Percentiles rank a stretch among this genome's conserved stretches.
Evolutionary conservation across 2,329 filamentous ascomycete genomes (phyloP).

Genomic region (Pseudofabraea citricarpa): DNA sequence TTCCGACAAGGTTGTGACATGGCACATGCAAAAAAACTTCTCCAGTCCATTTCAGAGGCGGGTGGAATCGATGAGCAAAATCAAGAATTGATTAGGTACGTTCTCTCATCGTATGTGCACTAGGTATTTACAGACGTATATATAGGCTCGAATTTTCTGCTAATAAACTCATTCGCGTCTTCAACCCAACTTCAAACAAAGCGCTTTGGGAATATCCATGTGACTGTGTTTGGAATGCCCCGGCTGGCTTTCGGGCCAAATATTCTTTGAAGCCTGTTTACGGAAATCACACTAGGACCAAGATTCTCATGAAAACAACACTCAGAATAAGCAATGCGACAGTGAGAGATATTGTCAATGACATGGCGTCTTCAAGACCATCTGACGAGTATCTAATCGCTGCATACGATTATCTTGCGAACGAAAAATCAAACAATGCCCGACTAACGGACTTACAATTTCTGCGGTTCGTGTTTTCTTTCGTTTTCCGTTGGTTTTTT

Average conservation of each 20-base stretch:
- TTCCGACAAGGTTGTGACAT: not conserved
- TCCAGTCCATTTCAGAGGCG: not conserved
- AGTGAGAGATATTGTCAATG: not conserved
- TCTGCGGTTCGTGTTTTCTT: not conserved
- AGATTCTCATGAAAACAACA: not conserved
- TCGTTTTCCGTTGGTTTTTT: not conserved
- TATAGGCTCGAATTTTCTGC: not conserved
- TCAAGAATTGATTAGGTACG: not conserved
- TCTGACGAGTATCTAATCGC: not conserved
- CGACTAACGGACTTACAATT: not conserved
- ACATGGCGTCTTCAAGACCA: not conserved
- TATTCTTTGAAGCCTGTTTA: not conserved
- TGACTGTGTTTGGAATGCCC: not conserved
- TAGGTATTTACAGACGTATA: not conserved
- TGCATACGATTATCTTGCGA: not conserved
- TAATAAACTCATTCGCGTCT: not conserved
- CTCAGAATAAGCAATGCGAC: not conserved
- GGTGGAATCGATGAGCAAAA: not conserved
- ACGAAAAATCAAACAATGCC: not conserved
- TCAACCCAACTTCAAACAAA: not conserved
- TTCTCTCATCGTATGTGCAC: not conserved
- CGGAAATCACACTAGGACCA: not conserved
- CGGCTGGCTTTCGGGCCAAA: not conserved
- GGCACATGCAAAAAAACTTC: not conserved
- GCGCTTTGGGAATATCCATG: not conserved